A percentile compares a stretch with the other conserved stretches of the same genome.
phyloP scores from a whole-genome alignment of 1,284 basidiomycete species.

The Inonotus obliquus region DNA sequence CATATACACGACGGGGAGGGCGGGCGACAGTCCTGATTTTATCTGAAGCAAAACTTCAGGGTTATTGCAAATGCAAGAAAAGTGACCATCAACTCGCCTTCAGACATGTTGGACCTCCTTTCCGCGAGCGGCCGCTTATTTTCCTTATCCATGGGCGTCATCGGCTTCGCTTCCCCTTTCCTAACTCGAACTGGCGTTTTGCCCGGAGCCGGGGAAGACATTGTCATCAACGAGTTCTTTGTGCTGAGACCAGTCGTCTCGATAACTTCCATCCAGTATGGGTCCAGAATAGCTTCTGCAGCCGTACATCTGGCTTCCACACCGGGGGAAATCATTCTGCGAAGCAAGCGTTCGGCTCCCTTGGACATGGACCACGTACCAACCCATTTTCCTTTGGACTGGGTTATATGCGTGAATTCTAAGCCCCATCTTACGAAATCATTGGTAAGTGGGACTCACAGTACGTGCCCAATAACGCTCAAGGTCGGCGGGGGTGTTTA shows the following conservation, averaged over 20 bases:
- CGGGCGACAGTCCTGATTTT: conserved; percentile 3
- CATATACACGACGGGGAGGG: background rate
- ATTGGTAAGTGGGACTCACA: conserved; percentile 32
- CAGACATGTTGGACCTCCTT: background rate
- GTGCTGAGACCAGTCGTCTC: background rate
- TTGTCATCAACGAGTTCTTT: background rate
- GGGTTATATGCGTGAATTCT: background rate
- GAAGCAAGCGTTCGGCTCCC: conserved; percentile 58
- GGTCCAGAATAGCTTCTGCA: conserved; percentile 56
- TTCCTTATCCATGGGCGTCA: conserved; percentile 2
- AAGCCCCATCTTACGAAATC: conserved; percentile 1
- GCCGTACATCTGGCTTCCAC: conserved; percentile 69
- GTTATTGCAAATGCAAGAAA: background rate
- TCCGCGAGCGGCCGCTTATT: background rate
- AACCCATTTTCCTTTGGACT: conserved; percentile 81
- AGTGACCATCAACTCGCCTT: background rate
- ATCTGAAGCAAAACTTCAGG: background rate
- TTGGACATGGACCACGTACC: conserved; percentile 72
- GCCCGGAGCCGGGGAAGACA: conserved; percentile 7
- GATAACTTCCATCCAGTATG: conserved; percentile 50
- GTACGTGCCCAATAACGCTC: conserved; percentile 83
- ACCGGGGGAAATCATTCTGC: conserved; percentile 73
- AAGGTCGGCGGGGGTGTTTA: conserved; percentile 77
- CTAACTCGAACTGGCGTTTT: conserved; percentile 2
- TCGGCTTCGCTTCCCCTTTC: conserved; percentile 2